A percentile compares a stretch with the other conserved stretches of the same genome.
Conservation (phyloP, 1,139 yeast genomes). For the Pichia terricola region DNA sequence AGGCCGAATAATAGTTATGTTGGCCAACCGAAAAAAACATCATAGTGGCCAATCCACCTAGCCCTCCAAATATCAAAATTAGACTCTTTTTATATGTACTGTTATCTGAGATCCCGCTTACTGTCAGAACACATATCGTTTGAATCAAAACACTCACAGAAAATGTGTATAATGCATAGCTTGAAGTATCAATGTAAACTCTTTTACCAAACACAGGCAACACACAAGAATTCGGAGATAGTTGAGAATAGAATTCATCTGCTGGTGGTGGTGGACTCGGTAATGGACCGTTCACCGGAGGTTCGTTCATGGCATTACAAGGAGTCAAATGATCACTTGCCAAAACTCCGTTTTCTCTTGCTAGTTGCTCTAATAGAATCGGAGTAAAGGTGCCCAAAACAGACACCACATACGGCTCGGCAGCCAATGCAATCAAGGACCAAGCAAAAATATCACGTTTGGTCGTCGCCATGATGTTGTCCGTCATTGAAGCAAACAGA, state of each 20-base stretch:
- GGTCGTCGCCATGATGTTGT: conserved; percentile 8
- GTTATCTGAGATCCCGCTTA: conserved; percentile 59
- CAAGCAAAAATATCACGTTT: conserved; percentile 10
- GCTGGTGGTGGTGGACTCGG: conserved; percentile 16
- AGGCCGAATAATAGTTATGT: conserved; percentile 43
- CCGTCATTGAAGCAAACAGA: no score
- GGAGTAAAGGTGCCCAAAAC: conserved; percentile 70
- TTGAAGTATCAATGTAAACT: conserved; percentile 50
- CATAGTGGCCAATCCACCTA: conserved; percentile 46
- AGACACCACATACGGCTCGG: conserved; percentile 66
- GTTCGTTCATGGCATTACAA: conserved; percentile 12
- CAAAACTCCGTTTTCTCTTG: conserved; percentile 55
- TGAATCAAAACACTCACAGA: conserved; percentile 56
- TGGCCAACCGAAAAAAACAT: conserved; percentile 33
- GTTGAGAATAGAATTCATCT: conserved; percentile 31
- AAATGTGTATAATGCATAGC: conserved; percentile 60
- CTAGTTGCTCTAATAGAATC: conserved; percentile 52
- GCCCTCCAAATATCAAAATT: conserved; percentile 41
- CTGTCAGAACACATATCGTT: conserved; percentile 53
- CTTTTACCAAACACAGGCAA: conserved; percentile 27
- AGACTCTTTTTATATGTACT: conserved; percentile 43
- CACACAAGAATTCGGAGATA: conserved; percentile 28
- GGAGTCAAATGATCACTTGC: conserved; percentile 33
- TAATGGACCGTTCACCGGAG: conserved; percentile 13
- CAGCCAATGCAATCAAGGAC: conserved; percentile 30